Evolutionary conservation across 2,329 filamentous ascomycete species (phyloP).

Genomic region (Paecilomyces fulvus): DNA sequence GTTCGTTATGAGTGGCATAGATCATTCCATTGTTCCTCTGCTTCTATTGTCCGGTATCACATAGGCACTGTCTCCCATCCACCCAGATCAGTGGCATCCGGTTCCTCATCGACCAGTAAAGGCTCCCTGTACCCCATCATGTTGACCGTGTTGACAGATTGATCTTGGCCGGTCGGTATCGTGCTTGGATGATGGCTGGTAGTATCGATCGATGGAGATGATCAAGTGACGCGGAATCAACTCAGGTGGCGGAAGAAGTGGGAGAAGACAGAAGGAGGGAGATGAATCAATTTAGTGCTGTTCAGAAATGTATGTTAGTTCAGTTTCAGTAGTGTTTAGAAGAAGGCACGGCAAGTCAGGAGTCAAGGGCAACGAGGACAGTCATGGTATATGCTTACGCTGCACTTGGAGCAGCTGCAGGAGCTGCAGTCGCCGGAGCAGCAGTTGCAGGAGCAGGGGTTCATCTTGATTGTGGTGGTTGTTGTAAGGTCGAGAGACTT

Average conservation of each 20-base stretch:
- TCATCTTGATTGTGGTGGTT: constrained; percentile 21
- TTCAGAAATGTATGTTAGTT: not conserved
- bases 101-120: not conserved
- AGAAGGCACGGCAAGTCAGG: not conserved
- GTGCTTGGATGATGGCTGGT: not conserved
- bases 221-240: not conserved
- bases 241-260: not conserved
- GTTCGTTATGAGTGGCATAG: not conserved
- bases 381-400: constrained; percentile 18
- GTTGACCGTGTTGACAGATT: not conserved
- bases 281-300: not conserved
- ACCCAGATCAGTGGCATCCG: not conserved
- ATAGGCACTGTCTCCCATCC: not conserved
- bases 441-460: constrained; percentile 33
- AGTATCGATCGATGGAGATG: not conserved
- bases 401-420: constrained; percentile 30
- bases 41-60: not conserved
- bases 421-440: constrained; percentile 30
- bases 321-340: not conserved
- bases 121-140: not conserved
- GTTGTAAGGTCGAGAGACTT: not conserved
- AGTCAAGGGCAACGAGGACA: not conserved
- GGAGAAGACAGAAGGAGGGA: not conserved
- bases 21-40: not conserved
- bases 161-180: not conserved